Base-by-base conservation (phyloP, 306 rosid genomes). In the Potentilla sterilis region DNA sequence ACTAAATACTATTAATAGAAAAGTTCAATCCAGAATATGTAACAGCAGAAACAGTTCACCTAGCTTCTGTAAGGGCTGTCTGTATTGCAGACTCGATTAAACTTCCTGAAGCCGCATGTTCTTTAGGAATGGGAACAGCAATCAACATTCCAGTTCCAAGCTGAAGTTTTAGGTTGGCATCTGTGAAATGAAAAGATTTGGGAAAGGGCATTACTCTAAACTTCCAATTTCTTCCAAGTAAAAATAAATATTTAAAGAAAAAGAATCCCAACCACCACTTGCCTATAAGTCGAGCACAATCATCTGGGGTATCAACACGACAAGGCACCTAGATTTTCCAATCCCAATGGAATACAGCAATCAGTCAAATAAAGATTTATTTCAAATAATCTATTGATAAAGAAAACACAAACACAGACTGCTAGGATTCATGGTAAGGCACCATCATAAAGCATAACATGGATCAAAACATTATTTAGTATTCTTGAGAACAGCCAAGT, bases 41-140 rank as follows among this genome's bases (percentile, higher is more conserved):
- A 52, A 69, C 48, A 21, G 48, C 32, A 41, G 58, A 42, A 73
- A 52, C 16, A 22, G 44, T 49, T 78, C 74, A 92, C 98, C 90
- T 89, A 18, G 97, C 90, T 85, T 94, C 97, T 74, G 79, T 69
- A 43, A 92, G 91, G 43, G 97, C 93, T 69, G 69, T 83, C 32
- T 91, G 87, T 74, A 91, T 91, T 77, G 96, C 91, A 78, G 91
- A 85, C 76, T 92, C 97, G 70, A 92, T 94, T 68, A 83, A 61
- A 73, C 82, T 86, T 80, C 98, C 98, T 59, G 97, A 87, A 67
- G 95, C 77, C 0, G 90, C 80, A 58, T 94, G 90, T 74, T 92
- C 96, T 74, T 74, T 85, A 52, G 96, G 98, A 82, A 94, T 92
- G 57, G 96, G 98, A 83, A 91, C 96, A 42, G 93, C 91, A 70